Conservation (phyloP, 495 filamentous ascomycete genomes). For the Tricharina praecox region DNA sequence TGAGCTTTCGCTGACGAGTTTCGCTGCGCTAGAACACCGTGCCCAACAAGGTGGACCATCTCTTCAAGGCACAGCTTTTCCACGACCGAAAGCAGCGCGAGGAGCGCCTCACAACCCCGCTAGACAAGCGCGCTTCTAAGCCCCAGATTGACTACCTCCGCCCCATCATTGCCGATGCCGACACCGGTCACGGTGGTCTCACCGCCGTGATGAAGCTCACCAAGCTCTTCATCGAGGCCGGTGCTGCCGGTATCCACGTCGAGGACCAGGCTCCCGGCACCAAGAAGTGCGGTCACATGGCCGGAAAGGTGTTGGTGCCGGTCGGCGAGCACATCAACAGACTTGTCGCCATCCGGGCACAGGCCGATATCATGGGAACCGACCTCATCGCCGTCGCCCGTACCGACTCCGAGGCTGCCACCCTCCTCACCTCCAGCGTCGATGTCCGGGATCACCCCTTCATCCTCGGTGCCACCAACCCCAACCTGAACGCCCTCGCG, state of each 20-base stretch:
- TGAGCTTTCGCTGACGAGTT: neutral
- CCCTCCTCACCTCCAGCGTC: conserved; percentile 90
- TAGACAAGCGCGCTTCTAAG: conserved; percentile 51
- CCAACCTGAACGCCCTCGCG: conserved; percentile 62
- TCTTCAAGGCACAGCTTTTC: conserved; percentile 97
- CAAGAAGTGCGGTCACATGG: conserved; percentile 99
- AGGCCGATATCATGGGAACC: conserved; percentile 93
- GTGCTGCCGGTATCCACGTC: conserved; percentile 94
- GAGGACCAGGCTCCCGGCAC: conserved; percentile 97
- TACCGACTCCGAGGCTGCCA: conserved; percentile 94
- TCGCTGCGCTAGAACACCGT: conserved; percentile 59
- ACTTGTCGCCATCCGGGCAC: conserved; percentile 85
- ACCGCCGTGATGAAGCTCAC: conserved; percentile 99
- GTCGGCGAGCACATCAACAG: conserved; percentile 98
- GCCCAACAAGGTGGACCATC: conserved; percentile 90
- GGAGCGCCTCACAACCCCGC: conserved; percentile 69
- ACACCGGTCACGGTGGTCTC: conserved; percentile 91
- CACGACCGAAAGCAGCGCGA: conserved; percentile 97
- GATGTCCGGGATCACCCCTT: conserved; percentile 87
- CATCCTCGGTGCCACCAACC: conserved; percentile 81
- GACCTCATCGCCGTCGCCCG: conserved; percentile 83
- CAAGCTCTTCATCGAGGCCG: conserved; percentile 91
- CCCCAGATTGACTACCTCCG: conserved; percentile 85
- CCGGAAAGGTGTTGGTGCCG: conserved; percentile 92
- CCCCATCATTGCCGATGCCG: conserved; percentile 91